Evolutionary conservation across 306 rosid genomes (phyloP).

Genomic region (Gleditsia sinensis): DNA sequence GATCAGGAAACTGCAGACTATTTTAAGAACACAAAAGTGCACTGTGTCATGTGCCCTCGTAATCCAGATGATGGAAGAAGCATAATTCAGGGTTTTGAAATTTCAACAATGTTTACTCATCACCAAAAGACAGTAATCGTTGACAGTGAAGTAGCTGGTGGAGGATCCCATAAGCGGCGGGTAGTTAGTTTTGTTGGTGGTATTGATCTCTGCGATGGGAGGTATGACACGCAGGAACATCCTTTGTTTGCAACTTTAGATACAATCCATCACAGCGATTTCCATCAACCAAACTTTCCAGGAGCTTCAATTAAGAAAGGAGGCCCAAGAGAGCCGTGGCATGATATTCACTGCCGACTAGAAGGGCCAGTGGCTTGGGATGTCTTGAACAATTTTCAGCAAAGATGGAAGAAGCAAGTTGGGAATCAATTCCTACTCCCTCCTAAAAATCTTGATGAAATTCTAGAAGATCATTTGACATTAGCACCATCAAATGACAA

Average conservation of each 20-base stretch:
- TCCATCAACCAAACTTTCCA: conserved; percentile 82
- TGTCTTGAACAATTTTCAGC: conserved; percentile 75
- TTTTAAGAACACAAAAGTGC: conserved; percentile 65
- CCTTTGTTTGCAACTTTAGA: conserved; percentile 62
- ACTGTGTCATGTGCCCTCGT: conserved; percentile 66
- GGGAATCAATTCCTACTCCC: conserved; percentile 49
- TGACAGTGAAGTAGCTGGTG: conserved; percentile 45
- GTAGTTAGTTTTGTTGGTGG: conserved; percentile 78
- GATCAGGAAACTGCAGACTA: conserved; percentile 65
- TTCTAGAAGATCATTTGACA: conserved; percentile 36
- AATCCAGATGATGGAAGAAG: conserved; percentile 70
- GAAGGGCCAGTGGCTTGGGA: conserved; percentile 90
- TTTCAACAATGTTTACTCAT: conserved; percentile 79
- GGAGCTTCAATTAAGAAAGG: conserved; percentile 75
- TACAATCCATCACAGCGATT: conserved; percentile 57
- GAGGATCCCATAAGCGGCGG: conserved; percentile 39
- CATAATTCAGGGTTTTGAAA: conserved; percentile 58
- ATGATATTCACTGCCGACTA: conserved; percentile 81
- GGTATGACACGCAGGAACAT: conserved; percentile 75
- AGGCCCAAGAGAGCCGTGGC: conserved; percentile 98
- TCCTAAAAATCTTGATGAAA: conserved; percentile 24
- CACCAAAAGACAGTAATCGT: conserved; percentile 75
- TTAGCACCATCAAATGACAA: conserved; percentile 26
- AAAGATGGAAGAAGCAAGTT: conserved; percentile 75
- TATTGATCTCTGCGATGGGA: conserved; percentile 86